A percentile compares a stretch with the other conserved stretches of the same genome.
Conservation (phyloP, 2,329 filamentous ascomycete genomes). For the Stachybotrys chlorohalonatus region DNA sequence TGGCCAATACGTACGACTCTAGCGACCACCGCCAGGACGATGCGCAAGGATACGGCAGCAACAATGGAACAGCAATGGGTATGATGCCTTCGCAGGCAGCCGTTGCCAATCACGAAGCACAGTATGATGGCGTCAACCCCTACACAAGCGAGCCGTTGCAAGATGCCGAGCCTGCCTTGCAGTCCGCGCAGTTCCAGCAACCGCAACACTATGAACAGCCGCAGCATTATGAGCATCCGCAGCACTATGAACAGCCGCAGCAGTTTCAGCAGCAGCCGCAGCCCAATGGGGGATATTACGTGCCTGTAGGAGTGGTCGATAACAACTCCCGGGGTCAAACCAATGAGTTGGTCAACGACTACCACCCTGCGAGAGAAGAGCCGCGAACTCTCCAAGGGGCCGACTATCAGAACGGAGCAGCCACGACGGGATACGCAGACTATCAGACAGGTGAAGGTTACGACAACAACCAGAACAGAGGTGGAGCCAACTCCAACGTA, state of each 20-base stretch:
- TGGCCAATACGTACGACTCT: constrained; percentile 2
- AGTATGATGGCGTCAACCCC: constrained; percentile 48
- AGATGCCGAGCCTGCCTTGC: constrained; percentile 8
- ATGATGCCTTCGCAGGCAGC: constrained; percentile 41
- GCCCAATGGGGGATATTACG: not conserved
- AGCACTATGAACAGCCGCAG: constrained; percentile 3
- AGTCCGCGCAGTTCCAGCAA: constrained; percentile 4
- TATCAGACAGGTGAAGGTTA: not conserved
- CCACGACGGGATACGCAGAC: not conserved
- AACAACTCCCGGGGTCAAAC: not conserved
- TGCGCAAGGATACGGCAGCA: constrained; percentile 34
- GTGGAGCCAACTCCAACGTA: constrained; percentile 8
- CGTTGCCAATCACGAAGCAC: constrained; percentile 39
- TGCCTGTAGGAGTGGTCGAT: not conserved
- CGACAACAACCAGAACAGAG: constrained; percentile 6
- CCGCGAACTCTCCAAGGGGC: not conserved
- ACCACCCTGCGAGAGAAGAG: not conserved
- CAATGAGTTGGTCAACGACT: not conserved
- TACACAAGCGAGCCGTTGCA: constrained; percentile 39
- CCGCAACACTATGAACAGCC: constrained; percentile 7
- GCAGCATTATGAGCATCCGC: constrained; percentile 2
- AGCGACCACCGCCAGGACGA: constrained; percentile 24
- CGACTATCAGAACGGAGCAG: not conserved
- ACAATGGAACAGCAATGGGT: constrained; percentile 34
- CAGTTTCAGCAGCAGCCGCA: not conserved